phyloP scores from a whole-genome alignment of 2,329 filamentous ascomycete genomes.

The Magnaporthales sp. region DNA sequence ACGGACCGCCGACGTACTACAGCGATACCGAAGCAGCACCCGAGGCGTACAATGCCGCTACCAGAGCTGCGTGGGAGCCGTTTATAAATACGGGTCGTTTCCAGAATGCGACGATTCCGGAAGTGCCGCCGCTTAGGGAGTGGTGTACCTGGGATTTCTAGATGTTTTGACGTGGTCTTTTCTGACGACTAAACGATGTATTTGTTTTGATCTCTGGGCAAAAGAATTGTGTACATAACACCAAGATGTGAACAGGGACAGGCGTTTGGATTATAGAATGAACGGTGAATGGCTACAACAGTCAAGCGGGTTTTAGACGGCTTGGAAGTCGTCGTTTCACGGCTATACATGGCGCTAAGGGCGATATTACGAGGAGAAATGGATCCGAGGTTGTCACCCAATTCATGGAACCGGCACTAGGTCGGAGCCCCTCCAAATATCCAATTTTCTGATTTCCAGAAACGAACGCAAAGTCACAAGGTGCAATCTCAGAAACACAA shows the following conservation, averaged over 20 bases:
- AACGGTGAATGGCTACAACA: not conserved
- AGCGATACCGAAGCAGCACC: constrained; percentile 51
- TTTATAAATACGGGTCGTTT: constrained; percentile 61
- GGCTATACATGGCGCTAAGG: not conserved
- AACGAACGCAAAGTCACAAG: not conserved
- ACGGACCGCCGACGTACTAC: constrained; percentile 56
- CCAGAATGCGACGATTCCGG: constrained; percentile 61
- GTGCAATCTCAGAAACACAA: not conserved
- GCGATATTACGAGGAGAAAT: not conserved
- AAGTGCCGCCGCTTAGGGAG: constrained; percentile 68
- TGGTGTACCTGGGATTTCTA: constrained; percentile 68
- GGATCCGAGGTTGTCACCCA: not conserved
- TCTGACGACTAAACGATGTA: not conserved
- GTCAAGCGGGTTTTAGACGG: not conserved
- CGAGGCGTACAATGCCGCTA: constrained; percentile 34
- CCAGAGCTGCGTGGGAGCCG: constrained; percentile 51
- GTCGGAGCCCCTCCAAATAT: not conserved
- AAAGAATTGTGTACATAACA: not conserved
- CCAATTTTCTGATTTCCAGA: not conserved
- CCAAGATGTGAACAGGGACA: not conserved
- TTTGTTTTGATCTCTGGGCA: not conserved
- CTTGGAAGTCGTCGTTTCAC: not conserved
- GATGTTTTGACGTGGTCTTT: constrained; percentile 9
- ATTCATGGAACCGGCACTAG: not conserved
- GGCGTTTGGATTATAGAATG: not conserved